Evolutionary conservation across 441 rosid genomes (phyloP).

Genomic region (Oxalis stricta): DNA sequence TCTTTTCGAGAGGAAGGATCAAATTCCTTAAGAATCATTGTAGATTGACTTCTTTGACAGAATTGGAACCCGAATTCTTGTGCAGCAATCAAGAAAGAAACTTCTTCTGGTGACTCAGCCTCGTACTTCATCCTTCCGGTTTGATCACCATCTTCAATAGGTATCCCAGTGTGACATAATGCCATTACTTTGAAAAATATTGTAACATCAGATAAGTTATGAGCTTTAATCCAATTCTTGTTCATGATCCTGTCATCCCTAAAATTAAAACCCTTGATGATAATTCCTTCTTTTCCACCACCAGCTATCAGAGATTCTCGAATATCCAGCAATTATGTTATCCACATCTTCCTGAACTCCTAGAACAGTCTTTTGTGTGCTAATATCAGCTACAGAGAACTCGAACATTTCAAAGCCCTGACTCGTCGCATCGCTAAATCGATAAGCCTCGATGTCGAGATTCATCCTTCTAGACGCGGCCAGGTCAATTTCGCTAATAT

Average conservation of each 20-base stretch:
- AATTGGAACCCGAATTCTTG: constrained; percentile 67
- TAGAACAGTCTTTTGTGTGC: constrained; percentile 8
- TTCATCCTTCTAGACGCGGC: constrained; percentile 54
- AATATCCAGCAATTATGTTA: constrained; percentile 6
- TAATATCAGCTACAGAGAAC: constrained; percentile 8
- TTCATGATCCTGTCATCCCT: constrained; percentile 48
- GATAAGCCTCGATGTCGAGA: constrained; percentile 23
- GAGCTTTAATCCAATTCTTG: constrained; percentile 35
- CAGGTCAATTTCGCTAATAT: constrained; percentile 47
- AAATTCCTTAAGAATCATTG: constrained; percentile 37
- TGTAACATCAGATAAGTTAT: constrained; percentile 27
- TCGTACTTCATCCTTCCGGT: constrained; percentile 43
- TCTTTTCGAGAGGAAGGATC: constrained; percentile 25
- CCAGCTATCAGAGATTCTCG: constrained; percentile 8
- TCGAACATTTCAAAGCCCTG: constrained; percentile 16
- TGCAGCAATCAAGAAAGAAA: constrained; percentile 56
- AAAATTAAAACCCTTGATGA: constrained; percentile 63
- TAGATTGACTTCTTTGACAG: constrained; percentile 53
- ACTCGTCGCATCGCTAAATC: constrained; percentile 9
- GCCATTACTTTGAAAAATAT: constrained; percentile 66
- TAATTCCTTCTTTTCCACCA: constrained; percentile 8
- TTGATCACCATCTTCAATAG: constrained; percentile 36
- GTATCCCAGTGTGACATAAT: constrained; percentile 68
- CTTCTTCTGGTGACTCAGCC: constrained; percentile 92
- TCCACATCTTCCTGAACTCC: constrained; percentile 12